Evolutionary conservation across 2,329 filamentous ascomycete genomes (phyloP).

Genomic region (Fusarium sp.): DNA sequence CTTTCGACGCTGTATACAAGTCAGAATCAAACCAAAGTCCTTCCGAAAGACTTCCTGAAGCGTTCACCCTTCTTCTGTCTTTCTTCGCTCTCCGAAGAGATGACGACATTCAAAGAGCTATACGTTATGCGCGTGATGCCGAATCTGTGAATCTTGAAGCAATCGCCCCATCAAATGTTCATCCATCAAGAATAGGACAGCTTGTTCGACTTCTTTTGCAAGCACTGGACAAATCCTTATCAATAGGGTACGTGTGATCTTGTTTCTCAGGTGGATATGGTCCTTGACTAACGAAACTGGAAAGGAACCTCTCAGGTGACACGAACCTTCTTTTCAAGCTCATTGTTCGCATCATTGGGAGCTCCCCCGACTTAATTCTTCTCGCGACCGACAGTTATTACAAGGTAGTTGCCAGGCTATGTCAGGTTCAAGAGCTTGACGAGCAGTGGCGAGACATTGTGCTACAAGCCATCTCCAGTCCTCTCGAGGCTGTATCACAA

Average conservation of each 20-base stretch:
- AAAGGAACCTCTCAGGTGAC: slow-evolving; percentile 40
- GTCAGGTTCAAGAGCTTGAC: slow-evolving; percentile 43
- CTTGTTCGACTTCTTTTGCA: slow-evolving; percentile 56
- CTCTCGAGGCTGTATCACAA: slow-evolving; percentile 43
- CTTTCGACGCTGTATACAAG: slow-evolving; percentile 73
- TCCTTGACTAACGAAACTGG: slow-evolving; percentile 26
- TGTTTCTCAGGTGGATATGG: background rate
- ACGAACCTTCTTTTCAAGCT: slow-evolving; percentile 54
- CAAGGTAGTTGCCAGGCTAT: slow-evolving; percentile 55
- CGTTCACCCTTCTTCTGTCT: slow-evolving; percentile 63
- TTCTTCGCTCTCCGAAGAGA: slow-evolving; percentile 61
- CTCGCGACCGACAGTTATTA: slow-evolving; percentile 56
- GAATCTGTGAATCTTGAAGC: slow-evolving; percentile 52
- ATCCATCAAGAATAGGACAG: slow-evolving; percentile 50
- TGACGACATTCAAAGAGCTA: slow-evolving; percentile 65
- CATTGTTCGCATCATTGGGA: slow-evolving; percentile 49
- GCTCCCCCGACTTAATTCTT: slow-evolving; percentile 43
- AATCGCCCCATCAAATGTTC: slow-evolving; percentile 52
- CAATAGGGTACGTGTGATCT: slow-evolving; percentile 44
- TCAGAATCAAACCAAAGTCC: slow-evolving; percentile 51
- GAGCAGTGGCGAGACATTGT: slow-evolving; percentile 44
- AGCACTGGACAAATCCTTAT: slow-evolving; percentile 48
- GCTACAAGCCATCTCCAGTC: slow-evolving; percentile 49
- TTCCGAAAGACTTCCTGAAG: slow-evolving; percentile 55
- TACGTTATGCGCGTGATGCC: slow-evolving; percentile 61